These are phyloP conservation scores for Fusarium scirpi DNA, from an alignment of 2,329 filamentous ascomycete species.

Conservation along the genomic window DNA sequence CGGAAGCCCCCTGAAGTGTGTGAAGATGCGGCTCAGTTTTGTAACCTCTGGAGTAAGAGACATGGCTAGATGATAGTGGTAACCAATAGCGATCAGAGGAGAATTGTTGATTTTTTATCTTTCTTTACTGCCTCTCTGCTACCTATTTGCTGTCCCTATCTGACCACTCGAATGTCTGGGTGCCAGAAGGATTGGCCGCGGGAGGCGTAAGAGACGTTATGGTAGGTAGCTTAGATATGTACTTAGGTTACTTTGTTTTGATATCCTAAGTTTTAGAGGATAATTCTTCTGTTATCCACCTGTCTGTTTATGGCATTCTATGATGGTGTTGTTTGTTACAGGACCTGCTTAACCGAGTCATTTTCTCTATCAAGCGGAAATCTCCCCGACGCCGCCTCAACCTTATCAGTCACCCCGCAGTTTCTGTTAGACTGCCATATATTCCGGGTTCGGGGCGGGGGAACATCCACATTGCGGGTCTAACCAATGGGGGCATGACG, in stretches of 20 bases:
- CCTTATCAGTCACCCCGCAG: constrained; percentile 45
- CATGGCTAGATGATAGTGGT: background rate
- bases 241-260: background rate
- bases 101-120: background rate
- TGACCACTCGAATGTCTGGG: too few relatives aligned
- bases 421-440: background rate
- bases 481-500: constrained; percentile 36
- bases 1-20: background rate
- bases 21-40: background rate
- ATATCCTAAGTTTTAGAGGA: background rate
- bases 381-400: constrained; percentile 24
- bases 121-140: background rate
- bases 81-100: background rate
- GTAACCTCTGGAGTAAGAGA: background rate
- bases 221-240: background rate
- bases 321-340: background rate
- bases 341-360: constrained; percentile 1
- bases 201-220: background rate
- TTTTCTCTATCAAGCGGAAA: background rate
- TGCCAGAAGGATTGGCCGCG: background rate
- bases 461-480: constrained; percentile 13
- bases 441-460: constrained; percentile 22
- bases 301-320: background rate
- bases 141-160: background rate
- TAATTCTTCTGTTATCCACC: background rate